Conservation (phyloP, 1,284 basidiomycete genomes). For the Agroathelia rolfsii region DNA sequence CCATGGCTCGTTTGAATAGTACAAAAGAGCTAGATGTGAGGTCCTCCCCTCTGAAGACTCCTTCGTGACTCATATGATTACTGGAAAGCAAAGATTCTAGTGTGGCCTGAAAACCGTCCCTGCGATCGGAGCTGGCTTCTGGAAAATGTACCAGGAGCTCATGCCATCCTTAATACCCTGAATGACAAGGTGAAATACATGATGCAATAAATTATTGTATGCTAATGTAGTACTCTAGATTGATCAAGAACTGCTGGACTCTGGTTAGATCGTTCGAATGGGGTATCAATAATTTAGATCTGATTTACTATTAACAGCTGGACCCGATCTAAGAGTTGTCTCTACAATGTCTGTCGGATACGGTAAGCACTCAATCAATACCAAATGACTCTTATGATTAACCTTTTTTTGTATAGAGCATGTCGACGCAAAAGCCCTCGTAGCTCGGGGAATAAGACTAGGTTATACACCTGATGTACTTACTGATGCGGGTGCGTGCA, state of each 20-base stretch:
- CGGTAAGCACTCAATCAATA: constrained; percentile 35
- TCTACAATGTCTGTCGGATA: constrained; percentile 89
- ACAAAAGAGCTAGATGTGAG: too few relatives aligned
- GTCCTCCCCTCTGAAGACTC: too few relatives aligned
- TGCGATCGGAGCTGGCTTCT: constrained; percentile 74
- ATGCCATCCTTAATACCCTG: constrained; percentile 60
- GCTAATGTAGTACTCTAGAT: constrained; percentile 47
- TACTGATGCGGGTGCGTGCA: constrained; percentile 65
- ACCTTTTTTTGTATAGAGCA: constrained; percentile 61
- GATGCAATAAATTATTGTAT: neutral
- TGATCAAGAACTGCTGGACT: constrained; percentile 62
- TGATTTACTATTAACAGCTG: constrained; percentile 43
- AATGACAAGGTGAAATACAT: constrained; percentile 50
- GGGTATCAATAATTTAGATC: constrained; percentile 1
- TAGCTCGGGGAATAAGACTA: constrained; percentile 59
- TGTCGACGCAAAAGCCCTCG: constrained; percentile 56
- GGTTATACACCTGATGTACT: constrained; percentile 91
- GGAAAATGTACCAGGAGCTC: constrained; percentile 56
- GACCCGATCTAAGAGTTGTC: constrained; percentile 63
- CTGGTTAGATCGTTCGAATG: constrained; percentile 32
- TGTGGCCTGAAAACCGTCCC: constrained; percentile 59
- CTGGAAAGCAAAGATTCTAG: constrained; percentile 56
- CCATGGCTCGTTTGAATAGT: too few relatives aligned
- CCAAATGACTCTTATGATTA: neutral
- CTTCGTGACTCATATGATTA: too few relatives aligned